phyloP scores from a whole-genome alignment of 148 eudicot genomes.

The Hydrangea macrophylla region DNA sequence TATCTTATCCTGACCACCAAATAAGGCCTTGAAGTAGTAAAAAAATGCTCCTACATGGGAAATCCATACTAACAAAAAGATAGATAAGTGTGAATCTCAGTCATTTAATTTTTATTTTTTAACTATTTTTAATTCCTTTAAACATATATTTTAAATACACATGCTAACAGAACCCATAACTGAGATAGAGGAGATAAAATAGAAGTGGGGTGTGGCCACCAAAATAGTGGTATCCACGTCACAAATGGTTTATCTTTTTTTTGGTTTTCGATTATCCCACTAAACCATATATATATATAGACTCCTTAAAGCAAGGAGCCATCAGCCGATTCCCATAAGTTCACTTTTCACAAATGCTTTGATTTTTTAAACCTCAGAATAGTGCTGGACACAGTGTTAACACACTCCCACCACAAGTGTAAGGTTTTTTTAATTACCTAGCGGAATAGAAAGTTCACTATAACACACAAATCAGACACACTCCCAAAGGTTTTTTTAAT shows the following conservation, averaged over 20 bases:
- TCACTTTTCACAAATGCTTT: background rate
- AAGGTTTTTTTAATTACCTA: background rate
- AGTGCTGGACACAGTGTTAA: slow-evolving; percentile 12
- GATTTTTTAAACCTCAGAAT: background rate
- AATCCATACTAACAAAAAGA: no score
- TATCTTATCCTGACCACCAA: no score
- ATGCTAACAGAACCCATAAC: no score
- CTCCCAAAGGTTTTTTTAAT: background rate
- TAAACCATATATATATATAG: background rate
- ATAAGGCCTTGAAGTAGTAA: no score
- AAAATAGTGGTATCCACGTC: slow-evolving; percentile 25
- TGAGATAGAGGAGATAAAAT: slow-evolving; percentile 1
- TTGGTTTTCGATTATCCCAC: background rate
- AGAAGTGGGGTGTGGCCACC: slow-evolving; percentile 20
- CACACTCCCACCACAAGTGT: slow-evolving; percentile 9
- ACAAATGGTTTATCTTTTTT: background rate
- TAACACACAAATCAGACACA: no score
- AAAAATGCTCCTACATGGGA: background rate
- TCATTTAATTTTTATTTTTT: no score
- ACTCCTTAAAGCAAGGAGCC: slow-evolving; percentile 10
- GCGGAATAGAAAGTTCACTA: no score
- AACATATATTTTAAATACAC: background rate
- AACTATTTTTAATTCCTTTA: no score
- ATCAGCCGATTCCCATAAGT: slow-evolving; percentile 5
- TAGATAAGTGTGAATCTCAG: no score